Base-by-base conservation (phyloP, 495 filamentous ascomycete genomes). In the Daldinia concentrica region DNA sequence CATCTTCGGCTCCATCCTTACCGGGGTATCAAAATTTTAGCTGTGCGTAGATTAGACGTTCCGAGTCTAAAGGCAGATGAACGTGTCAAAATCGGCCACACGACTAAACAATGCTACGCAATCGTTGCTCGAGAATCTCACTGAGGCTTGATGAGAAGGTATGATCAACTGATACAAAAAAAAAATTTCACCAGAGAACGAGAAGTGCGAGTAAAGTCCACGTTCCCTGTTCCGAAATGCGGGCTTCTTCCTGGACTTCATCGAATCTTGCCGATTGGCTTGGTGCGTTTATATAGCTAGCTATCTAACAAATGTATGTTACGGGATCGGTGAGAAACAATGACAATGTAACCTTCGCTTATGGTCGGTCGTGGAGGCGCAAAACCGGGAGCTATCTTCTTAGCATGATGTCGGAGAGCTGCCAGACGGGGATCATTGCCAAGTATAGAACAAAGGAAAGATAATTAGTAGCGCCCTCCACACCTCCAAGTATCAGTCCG, bases 1-100 rank as follows among this genome's bases (percentile, higher is more conserved):
- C 14, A 12, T 34, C 12, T 24, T 62, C 50, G 34, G n/a, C 11
- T 55, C 64, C 64, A 68, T 68, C 8, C 11, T 37, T 65, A 17
- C n/a, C 30, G 17, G 4, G 29, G 54, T 32, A 22, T 22, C 54
- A 4, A 36, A 36, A 22, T 22, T n/a, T 17, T 12, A 36, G 12
- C 11, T 14, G 34, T 36, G 4, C 34, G 34, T 27, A 30, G 48
- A 51, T 51, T 15, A 27, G 24, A 51, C 48, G 7, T 36, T 14
- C 39, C 39, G 5, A 17, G 7, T 41, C 39, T 15, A 41, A n/a
- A 41, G n/a, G n/a, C 3, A 41, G n/a, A 41, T 51, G 5, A 51
- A 51, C n/a, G n/a, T 51, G 9, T 11, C 4, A 11, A 26, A 51
- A 51, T 26, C 11, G 11, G 26, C 50, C 19, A 30, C 9, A 52